Percentiles rank a stretch among this genome's conserved stretches.
Evolutionary conservation across 1,284 basidiomycete genomes (phyloP).

Genomic region (Schizophyllum commune): DNA sequence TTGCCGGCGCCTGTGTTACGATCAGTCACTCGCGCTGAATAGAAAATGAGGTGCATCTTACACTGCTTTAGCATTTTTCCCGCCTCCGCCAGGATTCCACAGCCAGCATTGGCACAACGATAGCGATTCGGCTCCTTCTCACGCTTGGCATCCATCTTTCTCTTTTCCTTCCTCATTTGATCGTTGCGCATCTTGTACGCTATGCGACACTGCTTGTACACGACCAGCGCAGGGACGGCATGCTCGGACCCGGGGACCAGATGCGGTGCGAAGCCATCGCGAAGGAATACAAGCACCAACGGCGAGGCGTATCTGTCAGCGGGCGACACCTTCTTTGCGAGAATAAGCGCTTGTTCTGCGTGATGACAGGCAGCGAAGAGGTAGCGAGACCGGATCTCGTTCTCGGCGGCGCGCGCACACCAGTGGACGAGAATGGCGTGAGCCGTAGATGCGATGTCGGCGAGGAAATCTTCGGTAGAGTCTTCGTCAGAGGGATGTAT

Average conservation of each 20-base stretch:
- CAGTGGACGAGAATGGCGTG: constrained; percentile 13
- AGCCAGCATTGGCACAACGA: constrained; percentile 21
- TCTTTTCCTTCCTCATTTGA: background rate
- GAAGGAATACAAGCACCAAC: constrained; percentile 2
- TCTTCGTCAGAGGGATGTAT: too few species aligned
- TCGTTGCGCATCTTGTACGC: background rate
- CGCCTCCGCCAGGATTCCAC: constrained; percentile 20
- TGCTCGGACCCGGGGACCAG: too few species aligned
- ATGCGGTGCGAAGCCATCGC: background rate
- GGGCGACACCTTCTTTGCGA: background rate
- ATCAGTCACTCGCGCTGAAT: background rate
- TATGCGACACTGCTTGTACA: background rate
- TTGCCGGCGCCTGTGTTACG: constrained; percentile 19
- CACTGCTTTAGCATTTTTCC: constrained; percentile 20
- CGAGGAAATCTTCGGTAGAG: constrained; percentile 1
- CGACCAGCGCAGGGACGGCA: background rate
- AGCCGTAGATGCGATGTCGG: constrained; percentile 9
- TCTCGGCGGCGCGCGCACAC: background rate
- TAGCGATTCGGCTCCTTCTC: constrained; percentile 22
- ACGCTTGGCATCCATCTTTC: constrained; percentile 14
- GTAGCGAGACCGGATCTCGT: background rate
- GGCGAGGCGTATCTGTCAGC: background rate
- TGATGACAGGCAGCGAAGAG: constrained; percentile 4
- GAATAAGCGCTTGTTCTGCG: constrained; percentile 3
- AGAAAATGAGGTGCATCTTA: constrained; percentile 8